Evolutionary conservation across 169 alveolate species (phyloP), one percentile per base, ranked within the genome.

Genomic region (Cyclospora cayetanensis): DNA sequence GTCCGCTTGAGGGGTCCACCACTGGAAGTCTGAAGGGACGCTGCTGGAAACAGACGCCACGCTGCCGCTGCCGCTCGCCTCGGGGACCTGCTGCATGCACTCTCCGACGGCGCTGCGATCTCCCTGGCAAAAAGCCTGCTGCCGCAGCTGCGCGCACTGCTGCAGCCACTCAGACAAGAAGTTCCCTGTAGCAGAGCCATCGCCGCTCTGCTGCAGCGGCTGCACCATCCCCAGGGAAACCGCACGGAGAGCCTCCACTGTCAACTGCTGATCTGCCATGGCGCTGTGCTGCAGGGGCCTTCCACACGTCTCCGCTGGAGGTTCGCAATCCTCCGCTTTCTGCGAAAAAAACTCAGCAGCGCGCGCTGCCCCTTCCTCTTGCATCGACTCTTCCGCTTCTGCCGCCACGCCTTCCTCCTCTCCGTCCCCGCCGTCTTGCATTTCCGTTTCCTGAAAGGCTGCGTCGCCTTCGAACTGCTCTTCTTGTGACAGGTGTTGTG

Each of bases 171-270:
- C 60, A 31, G 37, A 5, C 83, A 34, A 22, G n/a, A n/a, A n/a
- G n/a, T n/a, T n/a, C n/a, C n/a, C n/a, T n/a, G n/a, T n/a, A n/a
- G n/a, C n/a, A n/a, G n/a, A n/a, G n/a, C n/a, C n/a, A n/a, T n/a
- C n/a, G n/a, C n/a, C n/a, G n/a, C n/a, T n/a, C n/a, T n/a, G 43
- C 80, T 46, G 12, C 1, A 46, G 60, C 1, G 31, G 60, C 12
- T 72, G 84, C 84, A 72, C 65, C 84, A 72, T 20, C 60, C 63
- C 60, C 60, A 46, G 20, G 22, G 84, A 37, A 35, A 72, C 15
- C 1, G 65, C 37, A 15, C 43, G 46, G 41, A 72, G 7, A 4
- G 84, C 84, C 35, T 72, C 84, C 37, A 72, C 20, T 29, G 84
- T 72, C 15, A 72, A 29, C 37, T 22, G 29, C n/a, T 72, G 65